A percentile compares a stretch with the other conserved stretches of the same genome.
These are phyloP conservation scores for Erythrophleum ivorense DNA, from an alignment of 331 rosid species.

Conservation along the genomic window DNA sequence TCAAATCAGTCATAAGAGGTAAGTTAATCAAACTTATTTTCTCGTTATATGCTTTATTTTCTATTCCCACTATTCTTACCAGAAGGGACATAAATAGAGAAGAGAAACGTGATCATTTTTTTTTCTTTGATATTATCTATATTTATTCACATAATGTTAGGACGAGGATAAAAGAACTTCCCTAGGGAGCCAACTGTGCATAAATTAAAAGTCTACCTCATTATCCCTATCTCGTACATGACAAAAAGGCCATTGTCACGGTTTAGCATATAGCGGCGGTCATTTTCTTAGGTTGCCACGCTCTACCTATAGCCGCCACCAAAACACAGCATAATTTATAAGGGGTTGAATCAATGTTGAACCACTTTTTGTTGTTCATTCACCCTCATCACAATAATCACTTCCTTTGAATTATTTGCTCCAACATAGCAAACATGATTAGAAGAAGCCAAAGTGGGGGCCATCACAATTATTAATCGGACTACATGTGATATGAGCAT, in stretches of 20 bases:
- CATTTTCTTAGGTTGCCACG: constrained; percentile 46
- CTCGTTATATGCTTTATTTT: neutral
- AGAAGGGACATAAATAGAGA: neutral
- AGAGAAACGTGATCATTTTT: too few species aligned
- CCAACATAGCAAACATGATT: constrained; percentile 1
- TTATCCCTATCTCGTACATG: constrained; percentile 28
- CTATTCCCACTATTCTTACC: neutral
- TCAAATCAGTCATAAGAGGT: too few species aligned
- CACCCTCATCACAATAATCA: neutral
- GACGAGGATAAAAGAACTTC: neutral
- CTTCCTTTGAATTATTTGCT: constrained; percentile 37
- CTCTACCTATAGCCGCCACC: constrained; percentile 29
- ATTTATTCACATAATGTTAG: neutral
- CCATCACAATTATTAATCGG: neutral
- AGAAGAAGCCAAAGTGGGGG: constrained; percentile 4
- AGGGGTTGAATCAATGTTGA: neutral
- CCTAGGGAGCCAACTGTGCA: neutral
- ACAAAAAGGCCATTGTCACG: constrained; percentile 35
- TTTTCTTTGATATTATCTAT: neutral
- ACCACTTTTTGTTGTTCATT: constrained; percentile 17
- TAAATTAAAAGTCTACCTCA: constrained; percentile 1
- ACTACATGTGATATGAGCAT: neutral
- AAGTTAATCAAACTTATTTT: too few species aligned
- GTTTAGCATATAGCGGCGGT: constrained; percentile 25
- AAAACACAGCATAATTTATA: neutral